Evolutionary conservation across 108 stramenopile genomes (phyloP), one percentile per base, ranked within the genome.

Genomic region (Schizochytrium sp.): DNA sequence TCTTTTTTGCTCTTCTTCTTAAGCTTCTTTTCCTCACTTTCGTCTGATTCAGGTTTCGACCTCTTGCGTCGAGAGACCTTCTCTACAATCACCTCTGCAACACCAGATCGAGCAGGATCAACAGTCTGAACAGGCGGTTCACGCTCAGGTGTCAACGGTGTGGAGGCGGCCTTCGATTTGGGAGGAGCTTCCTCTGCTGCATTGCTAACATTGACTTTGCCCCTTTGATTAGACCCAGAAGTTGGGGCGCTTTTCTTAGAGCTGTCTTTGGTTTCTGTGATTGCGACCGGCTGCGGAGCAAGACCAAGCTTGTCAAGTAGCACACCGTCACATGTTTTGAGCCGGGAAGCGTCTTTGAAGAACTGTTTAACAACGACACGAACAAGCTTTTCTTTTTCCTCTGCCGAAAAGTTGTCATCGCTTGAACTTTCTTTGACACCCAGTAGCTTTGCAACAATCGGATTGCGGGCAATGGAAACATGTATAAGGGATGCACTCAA

Each of bases 301-400:
- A 69, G 40, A 44, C 64, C 64, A 7, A 44, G 42, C 64, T 69
- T 69, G 19, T 7, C 19, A 38, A 69, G 64, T 44, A 44, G 44
- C 1, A 69, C 28, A 7, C 64, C 64, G 64, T 69, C 64, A 15
- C 64, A 69, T 38, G 64, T 69, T 15, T 69, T 69, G 64, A 69
- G 64, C 8, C 64, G 64, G 44, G 64, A 44, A 7, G 64, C 64
- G 44, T 69, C 64, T 38, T 69, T 69, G 28, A 69, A 69, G 15
- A 44, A 69, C 8, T 44, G 64, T 15, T 7, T 5, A 7, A 69
- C 64, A 7, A 69, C 12, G 5, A 44, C 64, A 8, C 64, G 64
- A 44, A 44, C 64, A 44, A 69, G 64, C 64, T 69, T 38, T 7
- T 44, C 12, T 44, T 69, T 69, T 7, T 69, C 64, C 28, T 69